A percentile compares a stretch with the other conserved stretches of the same genome.
These are phyloP conservation scores for Linnemannia elongata DNA, from an alignment of 192 early-diverging fungal species.

Conservation along the genomic window DNA sequence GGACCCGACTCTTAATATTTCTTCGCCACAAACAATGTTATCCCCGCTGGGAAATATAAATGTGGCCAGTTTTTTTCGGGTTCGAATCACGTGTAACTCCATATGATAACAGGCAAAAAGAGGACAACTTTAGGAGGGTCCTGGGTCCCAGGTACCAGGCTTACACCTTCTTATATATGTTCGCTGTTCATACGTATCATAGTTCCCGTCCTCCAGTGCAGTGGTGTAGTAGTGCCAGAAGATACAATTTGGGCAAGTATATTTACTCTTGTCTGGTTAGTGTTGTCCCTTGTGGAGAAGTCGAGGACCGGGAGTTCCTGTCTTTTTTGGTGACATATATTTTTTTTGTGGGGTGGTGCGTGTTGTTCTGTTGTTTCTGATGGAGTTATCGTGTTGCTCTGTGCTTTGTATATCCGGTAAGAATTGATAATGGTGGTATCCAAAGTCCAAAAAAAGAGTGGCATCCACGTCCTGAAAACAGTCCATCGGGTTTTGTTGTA, in stretches of 20 bases:
- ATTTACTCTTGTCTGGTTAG: not conserved
- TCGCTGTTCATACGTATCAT: not conserved
- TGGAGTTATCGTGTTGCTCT: not conserved
- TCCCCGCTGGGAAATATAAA: no score
- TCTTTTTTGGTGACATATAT: constrained; percentile 6
- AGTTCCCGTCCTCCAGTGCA: not conserved
- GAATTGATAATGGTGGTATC: constrained; percentile 24
- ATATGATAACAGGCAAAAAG: no score
- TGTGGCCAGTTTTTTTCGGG: no score
- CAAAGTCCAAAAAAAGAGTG: constrained; percentile 33
- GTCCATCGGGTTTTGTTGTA: constrained; percentile 32
- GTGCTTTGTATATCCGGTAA: constrained; percentile 8
- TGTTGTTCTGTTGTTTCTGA: not conserved
- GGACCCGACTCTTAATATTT: no score
- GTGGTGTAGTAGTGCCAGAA: not conserved
- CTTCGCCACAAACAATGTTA: no score
- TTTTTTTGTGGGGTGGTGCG: not conserved
- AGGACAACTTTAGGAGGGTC: no score
- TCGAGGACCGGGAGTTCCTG: not conserved
- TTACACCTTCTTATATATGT: no score
- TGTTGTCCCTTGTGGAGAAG: constrained; percentile 3
- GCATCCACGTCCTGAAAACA: constrained; percentile 26
- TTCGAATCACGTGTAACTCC: no score
- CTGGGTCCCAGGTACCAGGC: no score
- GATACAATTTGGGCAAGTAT: not conserved